Conservation (phyloP, 139 green algal genomes). For the Zygnema circumcarinatum region DNA sequence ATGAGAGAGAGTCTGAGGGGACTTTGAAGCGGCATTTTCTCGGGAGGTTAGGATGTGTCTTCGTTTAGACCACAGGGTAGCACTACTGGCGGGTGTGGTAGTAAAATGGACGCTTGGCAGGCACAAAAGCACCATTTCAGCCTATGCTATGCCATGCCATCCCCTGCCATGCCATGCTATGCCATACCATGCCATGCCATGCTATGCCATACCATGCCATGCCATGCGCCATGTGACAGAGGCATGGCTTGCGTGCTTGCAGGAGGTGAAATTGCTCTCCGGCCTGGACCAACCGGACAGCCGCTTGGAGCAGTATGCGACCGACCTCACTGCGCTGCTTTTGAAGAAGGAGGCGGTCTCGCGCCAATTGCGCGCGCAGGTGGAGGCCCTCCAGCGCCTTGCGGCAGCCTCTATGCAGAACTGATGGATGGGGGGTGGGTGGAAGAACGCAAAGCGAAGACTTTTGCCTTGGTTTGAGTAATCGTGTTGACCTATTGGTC, state of each 20-base stretch:
- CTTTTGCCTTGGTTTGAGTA: no score
- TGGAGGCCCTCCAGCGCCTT: no score
- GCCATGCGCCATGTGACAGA: not conserved
- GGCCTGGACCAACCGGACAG: not conserved
- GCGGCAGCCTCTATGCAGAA: no score
- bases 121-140: not conserved
- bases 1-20: not conserved
- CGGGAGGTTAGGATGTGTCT: not conserved
- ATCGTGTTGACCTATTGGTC: no score
- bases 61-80: not conserved
- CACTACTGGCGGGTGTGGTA: not conserved
- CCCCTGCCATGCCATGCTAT: not conserved
- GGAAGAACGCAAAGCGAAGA: no score
- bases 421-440: no score
- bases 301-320: not conserved
- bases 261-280: conserved; percentile 14
- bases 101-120: no score
- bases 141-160: not conserved
- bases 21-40: conserved; percentile 13
- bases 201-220: not conserved
- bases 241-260: not conserved
- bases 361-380: no score
- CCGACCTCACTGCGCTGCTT: not conserved
- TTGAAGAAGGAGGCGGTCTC: not conserved
- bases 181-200: not conserved